phyloP scores from a whole-genome alignment of 2,329 filamentous ascomycete genomes.

The Huntiella bhutanensis region DNA sequence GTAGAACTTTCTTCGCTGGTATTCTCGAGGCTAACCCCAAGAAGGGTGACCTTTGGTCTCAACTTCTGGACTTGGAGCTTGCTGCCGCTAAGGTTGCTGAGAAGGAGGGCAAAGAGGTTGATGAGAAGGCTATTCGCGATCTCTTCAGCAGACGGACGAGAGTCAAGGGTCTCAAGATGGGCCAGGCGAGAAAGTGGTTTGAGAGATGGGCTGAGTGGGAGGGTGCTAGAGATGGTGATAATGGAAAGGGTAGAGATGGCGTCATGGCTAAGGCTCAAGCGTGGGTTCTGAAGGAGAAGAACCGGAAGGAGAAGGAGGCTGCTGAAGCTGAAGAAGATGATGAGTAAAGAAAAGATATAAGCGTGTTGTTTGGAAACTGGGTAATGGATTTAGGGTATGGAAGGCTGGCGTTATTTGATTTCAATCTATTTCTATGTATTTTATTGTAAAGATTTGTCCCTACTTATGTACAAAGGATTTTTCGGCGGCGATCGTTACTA shows the following conservation, averaged over 20 bases:
- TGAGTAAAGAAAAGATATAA: background rate
- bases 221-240: constrained; percentile 39
- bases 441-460: no score
- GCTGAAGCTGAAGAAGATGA: constrained; percentile 15
- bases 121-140: constrained; percentile 44
- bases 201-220: constrained; percentile 86
- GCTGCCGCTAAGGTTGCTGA: constrained; percentile 35
- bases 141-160: constrained; percentile 66
- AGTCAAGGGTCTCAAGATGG: constrained; percentile 54
- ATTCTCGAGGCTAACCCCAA: constrained; percentile 72
- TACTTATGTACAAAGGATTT: no score
- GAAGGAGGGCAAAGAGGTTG: constrained; percentile 32
- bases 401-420: no score
- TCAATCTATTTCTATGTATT: no score
- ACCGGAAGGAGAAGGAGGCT: constrained; percentile 22
- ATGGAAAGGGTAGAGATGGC: constrained; percentile 42
- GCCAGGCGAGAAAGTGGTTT: constrained; percentile 74
- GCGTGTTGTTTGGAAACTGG: no score
- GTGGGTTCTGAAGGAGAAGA: constrained; percentile 40
- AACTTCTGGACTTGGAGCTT: constrained; percentile 72
- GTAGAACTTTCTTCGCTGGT: constrained; percentile 84
- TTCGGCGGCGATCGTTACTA: no score
- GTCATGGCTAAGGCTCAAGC: constrained; percentile 39
- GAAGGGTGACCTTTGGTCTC: constrained; percentile 82
- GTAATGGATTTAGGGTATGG: no score